Evolutionary conservation across 2,329 filamentous ascomycete species (phyloP), one percentile per base, ranked within the genome.

Genomic region (Botrytis byssoidea): DNA sequence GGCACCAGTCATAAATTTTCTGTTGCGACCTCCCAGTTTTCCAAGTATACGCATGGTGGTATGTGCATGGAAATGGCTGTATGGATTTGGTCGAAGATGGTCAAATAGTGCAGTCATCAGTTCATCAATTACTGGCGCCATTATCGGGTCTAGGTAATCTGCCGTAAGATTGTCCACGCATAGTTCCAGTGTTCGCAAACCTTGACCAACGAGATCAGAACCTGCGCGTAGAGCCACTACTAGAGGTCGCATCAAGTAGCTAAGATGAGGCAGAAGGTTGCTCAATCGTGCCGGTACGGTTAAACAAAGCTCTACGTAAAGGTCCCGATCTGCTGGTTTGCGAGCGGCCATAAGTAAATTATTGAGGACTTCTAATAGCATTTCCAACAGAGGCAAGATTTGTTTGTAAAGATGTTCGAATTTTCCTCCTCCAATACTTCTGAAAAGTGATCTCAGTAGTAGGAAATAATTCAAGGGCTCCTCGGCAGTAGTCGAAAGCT

Each of bases 401-500:
- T 98, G 95, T 84, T 99, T 99, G 83, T 99, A 99, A 0, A 99
- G 87, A 77, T 98, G 93, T 84, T 99, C 96, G 77, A 99, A 99
- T 76, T 97, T 92, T 12, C 96, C 97, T 68, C 96, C 97, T 35
- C 96, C 96, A 71, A 99, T 99, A 81, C 95, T 98, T 73, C 96
- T 86, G 82, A 99, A 99, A 2, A 99, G 85, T 0, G 95, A 98
- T 48, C 96, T 89, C 57, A 99, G 86, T 1, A 99, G 88, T 18
- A 98, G 87, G 83, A 99, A 99, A 83, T 99, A 99, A 82, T 99
- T 99, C 89, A 98, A 97, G 0, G 97, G 97, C 81, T 98, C 95
- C 79, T 98, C 94, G 0, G 96, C 97, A 74, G 92, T 97, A 10
- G 96, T 97, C 1, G 95, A 98, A 55, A 98, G 86, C 83, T 98